Conservation (phyloP, 495 filamentous ascomycete species). For the Apiosordaria backusii region DNA sequence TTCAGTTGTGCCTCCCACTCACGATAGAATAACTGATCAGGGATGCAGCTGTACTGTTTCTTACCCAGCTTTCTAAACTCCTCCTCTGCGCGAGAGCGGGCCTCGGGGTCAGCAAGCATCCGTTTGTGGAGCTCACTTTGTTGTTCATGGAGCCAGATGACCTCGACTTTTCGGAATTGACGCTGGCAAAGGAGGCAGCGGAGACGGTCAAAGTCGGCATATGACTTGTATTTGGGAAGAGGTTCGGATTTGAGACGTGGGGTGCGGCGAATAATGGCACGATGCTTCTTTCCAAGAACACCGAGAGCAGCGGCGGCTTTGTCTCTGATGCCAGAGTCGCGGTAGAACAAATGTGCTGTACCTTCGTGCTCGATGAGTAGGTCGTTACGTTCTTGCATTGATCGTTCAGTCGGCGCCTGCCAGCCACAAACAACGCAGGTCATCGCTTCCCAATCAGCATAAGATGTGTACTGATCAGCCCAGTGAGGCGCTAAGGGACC, state of each 20-base stretch:
- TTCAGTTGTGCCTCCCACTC: conserved; percentile 23
- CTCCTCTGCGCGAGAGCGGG: conserved; percentile 53
- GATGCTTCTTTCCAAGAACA: conserved; percentile 24
- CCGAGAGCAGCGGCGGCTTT: conserved; percentile 33
- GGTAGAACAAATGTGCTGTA: conserved; percentile 27
- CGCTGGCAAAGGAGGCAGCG: conserved; percentile 77
- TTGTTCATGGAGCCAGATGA: conserved; percentile 73
- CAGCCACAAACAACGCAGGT: conserved; percentile 34
- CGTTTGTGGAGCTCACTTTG: conserved; percentile 68
- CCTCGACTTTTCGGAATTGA: conserved; percentile 63
- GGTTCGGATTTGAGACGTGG: conserved; percentile 27
- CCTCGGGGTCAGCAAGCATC: conserved; percentile 61
- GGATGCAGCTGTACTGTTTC: conserved; percentile 42
- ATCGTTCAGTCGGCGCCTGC: conserved; percentile 24
- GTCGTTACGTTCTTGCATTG: conserved; percentile 25
- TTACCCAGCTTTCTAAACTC: conserved; percentile 58
- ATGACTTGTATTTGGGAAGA: conserved; percentile 47
- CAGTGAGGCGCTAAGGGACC: conserved; percentile 22
- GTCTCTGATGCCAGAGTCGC: conserved; percentile 31
- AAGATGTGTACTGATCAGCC: conserved; percentile 31
- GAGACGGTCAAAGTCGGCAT: conserved; percentile 64
- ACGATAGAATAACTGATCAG: conserved; percentile 33
- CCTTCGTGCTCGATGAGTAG: conserved; percentile 34
- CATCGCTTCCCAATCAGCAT: conserved; percentile 35
- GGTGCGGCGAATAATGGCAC: conserved; percentile 26